Conservation (phyloP, 345 rosid genomes). For the Camelina sativa region DNA sequence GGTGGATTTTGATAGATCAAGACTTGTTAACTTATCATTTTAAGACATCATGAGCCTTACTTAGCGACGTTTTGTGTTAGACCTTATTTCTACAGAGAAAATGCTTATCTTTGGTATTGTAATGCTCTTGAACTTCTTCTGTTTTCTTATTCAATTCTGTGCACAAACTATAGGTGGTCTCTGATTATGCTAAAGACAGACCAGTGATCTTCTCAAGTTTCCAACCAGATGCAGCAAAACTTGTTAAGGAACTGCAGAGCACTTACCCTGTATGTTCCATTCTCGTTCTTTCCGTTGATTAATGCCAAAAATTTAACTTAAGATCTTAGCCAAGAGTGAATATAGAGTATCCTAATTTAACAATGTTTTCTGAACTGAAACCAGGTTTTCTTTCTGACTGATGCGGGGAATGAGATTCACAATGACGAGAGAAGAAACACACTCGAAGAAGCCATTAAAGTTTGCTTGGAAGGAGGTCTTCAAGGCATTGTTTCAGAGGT, state of each 20-base stretch:
- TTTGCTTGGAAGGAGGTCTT: constrained; percentile 76
- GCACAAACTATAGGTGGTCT: constrained; percentile 59
- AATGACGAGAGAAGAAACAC: constrained; percentile 80
- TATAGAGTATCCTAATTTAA: neutral
- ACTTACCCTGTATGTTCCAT: constrained; percentile 69
- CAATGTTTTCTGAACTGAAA: neutral
- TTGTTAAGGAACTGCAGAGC: constrained; percentile 69
- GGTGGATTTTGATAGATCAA: neutral
- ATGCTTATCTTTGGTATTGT: neutral
- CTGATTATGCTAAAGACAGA: constrained; percentile 58
- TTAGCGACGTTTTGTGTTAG: neutral
- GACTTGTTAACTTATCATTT: neutral
- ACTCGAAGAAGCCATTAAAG: constrained; percentile 77
- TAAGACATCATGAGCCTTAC: neutral
- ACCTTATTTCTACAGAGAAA: neutral
- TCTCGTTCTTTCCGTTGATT: neutral
- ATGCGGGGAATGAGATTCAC: constrained; percentile 63
- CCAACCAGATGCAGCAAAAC: constrained; percentile 90
- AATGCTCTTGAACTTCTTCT: neutral
- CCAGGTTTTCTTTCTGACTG: constrained; percentile 83
- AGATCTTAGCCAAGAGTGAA: neutral
- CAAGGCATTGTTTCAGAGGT: constrained; percentile 89
- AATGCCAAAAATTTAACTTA: neutral
- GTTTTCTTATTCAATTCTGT: neutral
- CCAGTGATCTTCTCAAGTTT: constrained; percentile 86